phyloP scores from a whole-genome alignment of 352 stramenopile species.

The Blastocystis sp. region DNA sequence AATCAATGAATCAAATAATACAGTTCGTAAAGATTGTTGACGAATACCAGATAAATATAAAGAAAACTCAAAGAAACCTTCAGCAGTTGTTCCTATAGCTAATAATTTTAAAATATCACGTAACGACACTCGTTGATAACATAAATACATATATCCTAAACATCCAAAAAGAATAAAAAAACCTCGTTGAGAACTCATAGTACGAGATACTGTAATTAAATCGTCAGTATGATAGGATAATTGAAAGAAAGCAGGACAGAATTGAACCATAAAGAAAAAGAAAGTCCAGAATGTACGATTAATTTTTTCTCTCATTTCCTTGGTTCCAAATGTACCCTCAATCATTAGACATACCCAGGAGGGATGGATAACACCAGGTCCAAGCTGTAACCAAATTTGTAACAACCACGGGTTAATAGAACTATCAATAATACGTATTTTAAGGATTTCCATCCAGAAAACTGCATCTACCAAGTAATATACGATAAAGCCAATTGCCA shows the following conservation, averaged over 20 bases:
- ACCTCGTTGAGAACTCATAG: conserved; percentile 25
- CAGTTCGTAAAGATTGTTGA: conserved; percentile 7
- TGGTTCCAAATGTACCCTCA: conserved; percentile 29
- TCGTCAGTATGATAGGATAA: not conserved
- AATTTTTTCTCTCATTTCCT: no score
- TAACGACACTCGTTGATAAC: not conserved
- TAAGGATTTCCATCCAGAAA: conserved; percentile 14
- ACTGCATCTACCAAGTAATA: conserved; percentile 31
- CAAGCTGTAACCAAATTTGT: conserved; percentile 25
- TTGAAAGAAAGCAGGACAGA: conserved; percentile 24
- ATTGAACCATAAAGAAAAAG: conserved; percentile 25
- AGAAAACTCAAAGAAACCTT: conserved; percentile 23
- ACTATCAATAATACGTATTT: not conserved
- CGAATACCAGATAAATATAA: conserved; percentile 22
- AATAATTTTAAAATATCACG: conserved; percentile 12
- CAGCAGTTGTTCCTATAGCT: conserved; percentile 1
- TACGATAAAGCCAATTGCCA: conserved; percentile 7
- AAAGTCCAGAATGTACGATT: conserved; percentile 12
- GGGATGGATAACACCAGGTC: conserved; percentile 30
- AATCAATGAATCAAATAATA: conserved; percentile 27
- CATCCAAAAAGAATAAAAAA: conserved; percentile 14
- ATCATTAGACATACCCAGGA: conserved; percentile 28
- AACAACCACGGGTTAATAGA: conserved; percentile 12
- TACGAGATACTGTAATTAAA: not conserved
- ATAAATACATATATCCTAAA: conserved; percentile 15